Base-by-base conservation (phyloP, 768 basidiomycete genomes). In the Austroboletus festivus region DNA sequence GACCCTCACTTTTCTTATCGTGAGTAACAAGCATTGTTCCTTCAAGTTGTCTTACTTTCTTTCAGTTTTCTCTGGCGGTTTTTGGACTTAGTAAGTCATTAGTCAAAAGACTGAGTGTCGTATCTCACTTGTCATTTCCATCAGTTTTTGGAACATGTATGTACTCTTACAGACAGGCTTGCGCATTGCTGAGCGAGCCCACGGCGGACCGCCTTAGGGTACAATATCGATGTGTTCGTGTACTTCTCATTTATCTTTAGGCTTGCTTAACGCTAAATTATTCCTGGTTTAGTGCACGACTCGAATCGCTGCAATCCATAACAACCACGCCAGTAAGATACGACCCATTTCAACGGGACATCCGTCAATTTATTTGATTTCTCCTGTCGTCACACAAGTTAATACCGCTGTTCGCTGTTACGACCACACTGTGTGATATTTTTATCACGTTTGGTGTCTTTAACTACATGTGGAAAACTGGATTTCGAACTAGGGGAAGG, bases 381-480 rank as follows among this genome's bases (percentile, higher is more conserved):
- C 16, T 13, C n/a, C n/a, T n/a, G n/a, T n/a, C n/a, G n/a, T n/a
- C n/a, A n/a, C n/a, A n/a, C n/a, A n/a, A 58, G 56, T 18, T 47
- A 5, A 28, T 54, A 26, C 19, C 48, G 4, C 42, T 41, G 0
- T 30, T 6, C 20, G 10, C 50, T 10, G 1, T 10, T 4, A 1
- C 21, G 5, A 49, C 16, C 4, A 18, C 33, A 0, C 0, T 39
- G 1, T 48, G 49, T 8, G 57, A 58, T 16, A 0, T 46, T 6
- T 3, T 55, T 3, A 51, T 55, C 35, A 47, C 52, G 15, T 23
- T 0, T 0, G 28, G 31, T 1, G 26, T 54, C 28, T 48, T 58
- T 33, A 50, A 49, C 38, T 58, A 58, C 8, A 42, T 58, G 56
- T 58, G 56, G 57, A 58, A 30, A 20, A 46, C 54, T 15, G 56